Conservation (phyloP, 2,329 filamentous ascomycete genomes). For the Pseudocercospora crystallina region DNA sequence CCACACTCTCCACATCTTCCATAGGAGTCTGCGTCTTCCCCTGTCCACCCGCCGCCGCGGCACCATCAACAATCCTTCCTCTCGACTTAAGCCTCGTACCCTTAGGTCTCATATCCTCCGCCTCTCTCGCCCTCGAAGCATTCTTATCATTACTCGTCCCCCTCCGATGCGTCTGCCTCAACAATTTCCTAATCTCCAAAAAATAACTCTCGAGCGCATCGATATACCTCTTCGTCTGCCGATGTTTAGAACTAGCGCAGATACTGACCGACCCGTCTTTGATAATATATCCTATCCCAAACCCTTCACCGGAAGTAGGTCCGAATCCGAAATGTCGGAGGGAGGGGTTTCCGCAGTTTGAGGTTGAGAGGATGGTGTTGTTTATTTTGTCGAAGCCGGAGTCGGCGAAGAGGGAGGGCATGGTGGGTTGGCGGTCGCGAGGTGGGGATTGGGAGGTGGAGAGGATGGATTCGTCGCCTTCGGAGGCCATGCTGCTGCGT, state of each 20-base stretch:
- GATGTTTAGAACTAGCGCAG: constrained; percentile 88
- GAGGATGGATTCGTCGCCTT: constrained; percentile 49
- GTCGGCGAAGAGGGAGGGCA: constrained; percentile 84
- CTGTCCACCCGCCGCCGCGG: constrained; percentile 45
- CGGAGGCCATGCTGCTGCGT: constrained; percentile 48
- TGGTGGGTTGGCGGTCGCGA: constrained; percentile 48
- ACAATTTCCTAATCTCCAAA: constrained; percentile 80
- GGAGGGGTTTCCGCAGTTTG: constrained; percentile 97
- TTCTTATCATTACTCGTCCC: constrained; percentile 54
- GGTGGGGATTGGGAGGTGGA: constrained; percentile 50
- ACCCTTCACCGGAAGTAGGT: constrained; percentile 88
- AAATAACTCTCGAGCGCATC: constrained; percentile 89
- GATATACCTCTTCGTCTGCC: constrained; percentile 87
- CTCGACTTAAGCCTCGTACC: constrained; percentile 64
- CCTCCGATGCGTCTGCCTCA: constrained; percentile 66
- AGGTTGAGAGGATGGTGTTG: constrained; percentile 89
- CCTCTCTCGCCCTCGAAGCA: constrained; percentile 61
- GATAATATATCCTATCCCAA: constrained; percentile 98
- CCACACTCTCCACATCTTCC: constrained; percentile 50
- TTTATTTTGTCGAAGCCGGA: constrained; percentile 92
- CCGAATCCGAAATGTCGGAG: constrained; percentile 96
- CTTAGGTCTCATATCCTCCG: constrained; percentile 50
- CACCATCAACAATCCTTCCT: constrained; percentile 65
- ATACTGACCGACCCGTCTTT: constrained; percentile 90
- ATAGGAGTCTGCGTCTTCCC: background rate